Conservation (phyloP, 2,329 filamentous ascomycete genomes). For the Ophiostoma piceae region DNA sequence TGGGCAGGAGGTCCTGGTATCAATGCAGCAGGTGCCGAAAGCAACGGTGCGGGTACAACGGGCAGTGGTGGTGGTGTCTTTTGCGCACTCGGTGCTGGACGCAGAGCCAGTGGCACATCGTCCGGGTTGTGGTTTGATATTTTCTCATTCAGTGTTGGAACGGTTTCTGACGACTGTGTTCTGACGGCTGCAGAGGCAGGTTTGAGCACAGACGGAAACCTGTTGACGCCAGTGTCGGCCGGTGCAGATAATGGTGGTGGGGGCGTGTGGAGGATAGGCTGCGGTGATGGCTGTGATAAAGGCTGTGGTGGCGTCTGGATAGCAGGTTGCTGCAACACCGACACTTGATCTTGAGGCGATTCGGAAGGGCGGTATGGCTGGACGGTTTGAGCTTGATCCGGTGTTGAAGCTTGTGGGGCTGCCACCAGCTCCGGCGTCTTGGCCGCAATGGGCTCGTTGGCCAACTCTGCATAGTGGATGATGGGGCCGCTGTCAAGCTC, state of each 20-base stretch:
- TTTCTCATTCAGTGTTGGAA: not conserved
- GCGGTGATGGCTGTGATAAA: not conserved
- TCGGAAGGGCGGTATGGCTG: not conserved
- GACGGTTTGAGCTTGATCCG: not conserved
- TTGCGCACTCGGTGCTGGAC: not conserved
- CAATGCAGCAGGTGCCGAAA: not conserved
- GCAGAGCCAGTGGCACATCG: constrained; percentile 17
- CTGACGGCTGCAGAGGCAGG: constrained; percentile 8
- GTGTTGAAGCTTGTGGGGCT: not conserved
- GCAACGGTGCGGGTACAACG: not conserved
- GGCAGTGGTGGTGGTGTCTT: not conserved
- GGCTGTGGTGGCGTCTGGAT: not conserved
- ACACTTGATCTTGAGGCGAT: not conserved
- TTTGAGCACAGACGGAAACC: not conserved
- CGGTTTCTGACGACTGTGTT: not conserved
- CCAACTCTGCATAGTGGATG: constrained; percentile 39
- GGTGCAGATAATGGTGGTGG: not conserved
- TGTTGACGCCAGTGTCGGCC: not conserved
- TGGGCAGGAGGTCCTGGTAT: not conserved
- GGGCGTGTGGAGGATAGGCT: not conserved
- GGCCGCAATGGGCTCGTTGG: constrained; percentile 32
- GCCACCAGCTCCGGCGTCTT: not conserved
- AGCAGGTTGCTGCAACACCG: not conserved
- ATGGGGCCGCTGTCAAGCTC: constrained; percentile 39
- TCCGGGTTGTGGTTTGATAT: not conserved